Base-by-base conservation (phyloP, 257 asterid species). In the Lantana camara region DNA sequence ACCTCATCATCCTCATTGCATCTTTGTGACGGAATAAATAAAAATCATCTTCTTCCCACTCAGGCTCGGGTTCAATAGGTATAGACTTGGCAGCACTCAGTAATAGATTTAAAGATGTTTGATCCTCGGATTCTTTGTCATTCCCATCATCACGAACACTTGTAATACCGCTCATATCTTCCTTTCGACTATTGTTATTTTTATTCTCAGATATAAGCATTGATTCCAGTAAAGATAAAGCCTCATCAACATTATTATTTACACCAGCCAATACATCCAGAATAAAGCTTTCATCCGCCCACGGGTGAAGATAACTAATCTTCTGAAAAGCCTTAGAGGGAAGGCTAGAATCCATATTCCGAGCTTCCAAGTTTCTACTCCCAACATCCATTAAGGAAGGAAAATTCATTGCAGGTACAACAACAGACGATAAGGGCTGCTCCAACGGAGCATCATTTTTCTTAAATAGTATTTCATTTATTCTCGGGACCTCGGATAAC, bases 31-130 rank as follows among this genome's bases (percentile, higher is more conserved):
- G 84, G 51, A 79, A 44, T 9, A 75, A 70, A 64, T 93, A 93
- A 56, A 79, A 64, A 79, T 90, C 98, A 71, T 90, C 97, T 70
- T 93, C 95, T 74, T 77, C 92, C 96, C 84, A 81, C 62, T 84
- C 92, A 37, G 84, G 82, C 82, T 89, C 97, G n/a, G 95, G 83
- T 69, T 85, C 89, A 72, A 82, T 23, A 13, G 84, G 87, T 47
- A 74, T 35, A 66, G 71, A 71, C 60, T 59, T 75, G 51, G 73
- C n/a, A 52, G 68, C 32, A 71, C 57, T 71, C 58, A 55, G 66
- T 30, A 45, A 47, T n/a, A n/a, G n/a, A n/a, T n/a, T n/a, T n/a
- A n/a, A n/a, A n/a, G n/a, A n/a, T n/a, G n/a, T n/a, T n/a, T n/a
- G n/a, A n/a, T n/a, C n/a, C n/a, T n/a, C n/a, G n/a, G n/a, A n/a